Conservation (phyloP, 805 yeast genomes). For the Ogataea neopini region DNA sequence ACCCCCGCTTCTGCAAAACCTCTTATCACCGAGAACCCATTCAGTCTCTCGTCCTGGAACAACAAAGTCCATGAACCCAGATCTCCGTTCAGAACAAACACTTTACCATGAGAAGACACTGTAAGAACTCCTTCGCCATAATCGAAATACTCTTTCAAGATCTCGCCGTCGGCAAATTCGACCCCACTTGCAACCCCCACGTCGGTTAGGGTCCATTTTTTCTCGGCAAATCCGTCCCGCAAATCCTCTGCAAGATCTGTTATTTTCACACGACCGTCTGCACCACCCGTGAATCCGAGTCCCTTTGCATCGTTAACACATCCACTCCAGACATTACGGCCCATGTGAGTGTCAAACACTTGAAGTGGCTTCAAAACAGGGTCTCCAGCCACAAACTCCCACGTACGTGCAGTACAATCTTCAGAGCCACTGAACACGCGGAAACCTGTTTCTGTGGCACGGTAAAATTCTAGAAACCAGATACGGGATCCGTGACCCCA, state of each 20-base stretch:
- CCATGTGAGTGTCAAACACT: constrained; percentile 70
- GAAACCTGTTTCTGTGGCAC: constrained; percentile 28
- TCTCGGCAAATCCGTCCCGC: constrained; percentile 33
- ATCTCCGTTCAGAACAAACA: constrained; percentile 38
- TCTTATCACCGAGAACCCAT: constrained; percentile 31
- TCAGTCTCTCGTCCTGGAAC: constrained; percentile 29
- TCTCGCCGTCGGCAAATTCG: constrained; percentile 47
- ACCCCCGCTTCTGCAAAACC: constrained; percentile 24
- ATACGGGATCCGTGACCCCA: constrained; percentile 98
- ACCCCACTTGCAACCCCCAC: constrained; percentile 35
- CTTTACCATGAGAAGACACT: constrained; percentile 60
- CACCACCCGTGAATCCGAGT: constrained; percentile 84
- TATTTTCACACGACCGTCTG: constrained; percentile 80
- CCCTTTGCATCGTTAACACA: constrained; percentile 48
- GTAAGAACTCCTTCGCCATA: constrained; percentile 47
- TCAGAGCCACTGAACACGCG: constrained; percentile 72
- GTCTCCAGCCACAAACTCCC: constrained; percentile 50
- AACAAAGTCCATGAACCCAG: constrained; percentile 31
- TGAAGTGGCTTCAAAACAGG: constrained; percentile 43
- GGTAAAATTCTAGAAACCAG: constrained; percentile 73
- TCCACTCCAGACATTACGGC: constrained; percentile 86
- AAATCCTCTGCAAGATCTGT: constrained; percentile 48
- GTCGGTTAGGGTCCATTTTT: constrained; percentile 35
- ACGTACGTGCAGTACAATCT: constrained; percentile 80
- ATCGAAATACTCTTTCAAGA: constrained; percentile 60